Evolutionary conservation across 345 rosid genomes (phyloP).

Genomic region (Anacardium occidentale): DNA sequence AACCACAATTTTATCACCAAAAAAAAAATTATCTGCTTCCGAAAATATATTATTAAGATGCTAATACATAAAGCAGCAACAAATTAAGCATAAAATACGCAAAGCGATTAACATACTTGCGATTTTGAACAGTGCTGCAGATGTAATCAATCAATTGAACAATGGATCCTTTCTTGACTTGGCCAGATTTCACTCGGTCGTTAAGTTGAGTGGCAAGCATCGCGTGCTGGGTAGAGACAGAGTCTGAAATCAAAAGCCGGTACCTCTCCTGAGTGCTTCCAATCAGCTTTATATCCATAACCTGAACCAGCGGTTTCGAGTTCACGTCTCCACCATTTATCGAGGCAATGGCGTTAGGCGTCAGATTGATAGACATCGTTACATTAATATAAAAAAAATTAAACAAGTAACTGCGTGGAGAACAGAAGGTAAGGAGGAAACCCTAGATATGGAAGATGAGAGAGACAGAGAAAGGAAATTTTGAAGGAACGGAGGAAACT

Average conservation of each 20-base stretch:
- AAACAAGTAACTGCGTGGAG: not conserved
- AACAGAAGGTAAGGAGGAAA: not conserved
- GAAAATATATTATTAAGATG: no score
- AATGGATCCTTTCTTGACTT: conserved; percentile 66
- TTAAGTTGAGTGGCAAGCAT: conserved; percentile 85
- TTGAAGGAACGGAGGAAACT: no score
- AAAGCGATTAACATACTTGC: conserved; percentile 43
- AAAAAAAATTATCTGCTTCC: no score
- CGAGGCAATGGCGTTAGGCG: conserved; percentile 60
- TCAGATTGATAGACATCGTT: conserved; percentile 70
- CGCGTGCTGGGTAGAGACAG: conserved; percentile 62
- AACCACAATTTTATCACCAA: no score
- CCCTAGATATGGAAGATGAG: conserved; percentile 11
- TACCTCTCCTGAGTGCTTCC: conserved; percentile 68
- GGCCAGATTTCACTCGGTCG: conserved; percentile 58
- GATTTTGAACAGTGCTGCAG: conserved; percentile 67
- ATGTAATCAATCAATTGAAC: conserved; percentile 82
- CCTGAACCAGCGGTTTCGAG: conserved; percentile 79
- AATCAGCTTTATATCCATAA: conserved; percentile 61
- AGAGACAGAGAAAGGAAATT: not conserved
- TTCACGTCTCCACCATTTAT: conserved; percentile 73
- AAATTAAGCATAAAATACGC: not conserved
- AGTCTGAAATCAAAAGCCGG: conserved; percentile 69
- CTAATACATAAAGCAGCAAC: no score
- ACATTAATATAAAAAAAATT: not conserved